Conservation (phyloP, 2,329 filamentous ascomycete species). For the Lachnellula hyalina region DNA sequence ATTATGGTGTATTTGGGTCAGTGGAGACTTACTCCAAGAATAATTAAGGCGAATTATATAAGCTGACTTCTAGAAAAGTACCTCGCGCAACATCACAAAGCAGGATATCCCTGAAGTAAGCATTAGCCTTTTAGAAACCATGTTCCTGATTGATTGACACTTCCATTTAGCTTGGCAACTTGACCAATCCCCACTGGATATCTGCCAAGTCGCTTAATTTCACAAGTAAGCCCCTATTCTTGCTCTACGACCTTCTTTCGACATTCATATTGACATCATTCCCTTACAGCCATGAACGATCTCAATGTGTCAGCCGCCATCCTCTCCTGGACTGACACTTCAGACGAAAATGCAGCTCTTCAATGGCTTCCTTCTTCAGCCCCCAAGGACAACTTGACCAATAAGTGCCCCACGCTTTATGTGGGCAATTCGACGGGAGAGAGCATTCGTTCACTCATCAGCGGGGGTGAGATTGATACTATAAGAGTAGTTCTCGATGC, state of each 20-base stretch:
- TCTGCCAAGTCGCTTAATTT: background rate
- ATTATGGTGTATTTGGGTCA: background rate
- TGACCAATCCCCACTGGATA: background rate
- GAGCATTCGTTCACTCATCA: background rate
- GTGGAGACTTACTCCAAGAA: background rate
- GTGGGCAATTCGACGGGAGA: background rate
- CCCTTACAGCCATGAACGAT: background rate
- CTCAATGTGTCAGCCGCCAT: background rate
- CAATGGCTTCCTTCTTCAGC: background rate
- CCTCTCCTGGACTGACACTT: background rate
- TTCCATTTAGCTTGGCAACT: background rate
- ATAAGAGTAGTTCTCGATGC: background rate
- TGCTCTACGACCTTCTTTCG: background rate
- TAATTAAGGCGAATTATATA: background rate
- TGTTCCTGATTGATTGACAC: background rate
- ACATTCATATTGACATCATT: background rate
- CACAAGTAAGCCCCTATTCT: background rate
- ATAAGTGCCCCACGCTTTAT: background rate
- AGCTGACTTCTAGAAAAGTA: background rate
- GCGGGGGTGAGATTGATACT: background rate
- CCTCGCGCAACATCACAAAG: background rate
- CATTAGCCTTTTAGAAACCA: background rate
- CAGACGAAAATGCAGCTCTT: background rate
- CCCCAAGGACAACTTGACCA: background rate
- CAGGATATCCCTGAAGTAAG: background rate